phyloP scores from a whole-genome alignment of 345 rosid species.

The Balakata baccata region DNA sequence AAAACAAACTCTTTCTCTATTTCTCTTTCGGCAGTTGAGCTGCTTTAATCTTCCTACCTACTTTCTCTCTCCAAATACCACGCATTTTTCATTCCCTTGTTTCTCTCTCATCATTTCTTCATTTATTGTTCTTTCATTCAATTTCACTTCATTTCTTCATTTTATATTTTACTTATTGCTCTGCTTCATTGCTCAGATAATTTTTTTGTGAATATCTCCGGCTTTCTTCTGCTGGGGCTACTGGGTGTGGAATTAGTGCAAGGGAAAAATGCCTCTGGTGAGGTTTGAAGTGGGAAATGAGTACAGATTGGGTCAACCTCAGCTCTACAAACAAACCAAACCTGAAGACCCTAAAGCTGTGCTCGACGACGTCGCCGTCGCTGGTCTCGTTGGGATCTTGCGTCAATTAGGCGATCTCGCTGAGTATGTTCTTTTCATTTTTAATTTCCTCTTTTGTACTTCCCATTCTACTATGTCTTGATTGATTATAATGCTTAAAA shows the following conservation, averaged over 20 bases:
- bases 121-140: slow-evolving; percentile 18
- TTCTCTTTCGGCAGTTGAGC: slow-evolving; percentile 61
- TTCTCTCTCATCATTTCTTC: slow-evolving; percentile 8
- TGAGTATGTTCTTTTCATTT: slow-evolving; percentile 50
- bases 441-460: not conserved
- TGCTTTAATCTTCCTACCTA: slow-evolving; percentile 59
- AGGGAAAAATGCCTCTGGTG: slow-evolving; percentile 57
- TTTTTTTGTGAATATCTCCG: slow-evolving; percentile 5
- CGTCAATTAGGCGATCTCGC: slow-evolving; percentile 98
- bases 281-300: slow-evolving; percentile 72
- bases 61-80: slow-evolving; percentile 13
- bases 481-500: not conserved
- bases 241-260: not conserved
- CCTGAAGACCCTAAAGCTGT: slow-evolving; percentile 74
- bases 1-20: slow-evolving; percentile 12
- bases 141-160: not conserved
- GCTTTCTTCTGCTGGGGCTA: not conserved
- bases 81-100: not conserved
- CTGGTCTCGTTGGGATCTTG: slow-evolving; percentile 92
- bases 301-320: slow-evolving; percentile 52
- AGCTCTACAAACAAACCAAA: slow-evolving; percentile 49
- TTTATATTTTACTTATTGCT: slow-evolving; percentile 6
- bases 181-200: not conserved
- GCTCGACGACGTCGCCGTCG: slow-evolving; percentile 73
- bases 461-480: not conserved